These are phyloP conservation scores for Chaetomium tenue DNA, from an alignment of 495 filamentous ascomycete species.

Conservation along the genomic window DNA sequence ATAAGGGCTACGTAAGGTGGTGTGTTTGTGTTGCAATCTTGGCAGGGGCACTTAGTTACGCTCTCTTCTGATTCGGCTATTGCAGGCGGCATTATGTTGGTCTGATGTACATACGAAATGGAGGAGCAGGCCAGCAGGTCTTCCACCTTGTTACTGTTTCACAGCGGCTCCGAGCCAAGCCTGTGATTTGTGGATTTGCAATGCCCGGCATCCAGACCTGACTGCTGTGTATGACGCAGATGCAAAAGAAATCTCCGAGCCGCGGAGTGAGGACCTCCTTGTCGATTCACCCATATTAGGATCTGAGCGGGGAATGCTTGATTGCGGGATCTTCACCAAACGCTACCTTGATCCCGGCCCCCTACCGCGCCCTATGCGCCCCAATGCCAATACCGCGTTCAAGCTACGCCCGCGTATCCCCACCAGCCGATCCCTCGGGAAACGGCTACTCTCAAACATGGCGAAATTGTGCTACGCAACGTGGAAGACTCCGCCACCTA, in stretches of 20 bases:
- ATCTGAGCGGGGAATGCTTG: neutral
- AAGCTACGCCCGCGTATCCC: neutral
- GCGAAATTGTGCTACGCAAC: no score
- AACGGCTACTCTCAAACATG: no score
- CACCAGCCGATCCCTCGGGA: no score
- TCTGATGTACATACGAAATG: neutral
- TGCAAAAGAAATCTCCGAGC: neutral
- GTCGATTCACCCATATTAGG: constrained; percentile 8
- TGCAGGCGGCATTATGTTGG: neutral
- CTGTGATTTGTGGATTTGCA: neutral
- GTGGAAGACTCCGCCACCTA: no score
- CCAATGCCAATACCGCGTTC: neutral
- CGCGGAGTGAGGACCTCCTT: constrained; percentile 2
- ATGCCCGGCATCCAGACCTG: neutral
- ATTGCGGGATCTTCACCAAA: neutral
- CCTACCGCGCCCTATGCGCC: neutral
- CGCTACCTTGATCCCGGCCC: neutral
- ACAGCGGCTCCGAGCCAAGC: no score
- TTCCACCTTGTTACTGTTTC: no score
- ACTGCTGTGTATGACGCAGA: neutral
- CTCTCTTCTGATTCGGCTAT: neutral
- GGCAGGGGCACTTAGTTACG: neutral
- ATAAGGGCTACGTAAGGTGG: neutral
- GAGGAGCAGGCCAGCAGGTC: neutral
- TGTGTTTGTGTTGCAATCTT: neutral